Evolutionary conservation across 345 rosid genomes (phyloP).

Genomic region (Laguncularia racemosa): DNA sequence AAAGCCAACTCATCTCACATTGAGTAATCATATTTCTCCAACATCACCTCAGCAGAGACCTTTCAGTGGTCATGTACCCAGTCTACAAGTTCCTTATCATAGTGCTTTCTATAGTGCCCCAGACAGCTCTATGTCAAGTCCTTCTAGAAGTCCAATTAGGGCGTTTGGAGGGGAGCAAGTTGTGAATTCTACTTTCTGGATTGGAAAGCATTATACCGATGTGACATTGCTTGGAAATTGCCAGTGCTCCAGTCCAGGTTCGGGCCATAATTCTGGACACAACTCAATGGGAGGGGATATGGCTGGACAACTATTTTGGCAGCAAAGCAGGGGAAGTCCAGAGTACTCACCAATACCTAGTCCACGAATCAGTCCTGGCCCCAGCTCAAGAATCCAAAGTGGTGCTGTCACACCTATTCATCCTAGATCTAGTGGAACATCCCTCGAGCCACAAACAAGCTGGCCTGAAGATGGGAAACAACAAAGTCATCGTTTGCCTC

Average conservation of each 20-base stretch:
- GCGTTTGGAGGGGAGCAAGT: constrained; percentile 60
- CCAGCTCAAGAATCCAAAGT: constrained; percentile 93
- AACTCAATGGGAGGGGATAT: constrained; percentile 94
- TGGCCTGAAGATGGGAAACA: constrained; percentile 79
- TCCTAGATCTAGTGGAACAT: constrained; percentile 76
- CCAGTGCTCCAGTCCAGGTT: constrained; percentile 96
- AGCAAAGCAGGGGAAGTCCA: constrained; percentile 87
- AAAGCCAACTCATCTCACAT: constrained; percentile 47
- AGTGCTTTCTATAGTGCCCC: constrained; percentile 75
- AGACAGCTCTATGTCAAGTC: constrained; percentile 96
- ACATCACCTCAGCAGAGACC: constrained; percentile 64
- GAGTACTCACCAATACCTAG: constrained; percentile 95
- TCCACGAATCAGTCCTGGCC: constrained; percentile 96
- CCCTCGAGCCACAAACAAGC: constrained; percentile 57
- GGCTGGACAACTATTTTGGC: constrained; percentile 89
- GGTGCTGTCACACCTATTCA: constrained; percentile 98
- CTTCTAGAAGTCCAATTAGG: constrained; percentile 94
- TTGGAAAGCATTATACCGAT: constrained; percentile 69
- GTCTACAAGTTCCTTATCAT: constrained; percentile 59
- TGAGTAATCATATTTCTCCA: constrained; percentile 43
- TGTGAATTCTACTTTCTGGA: constrained; percentile 57
- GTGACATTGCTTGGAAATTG: constrained; percentile 79
- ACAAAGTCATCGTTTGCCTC: constrained; percentile 85
- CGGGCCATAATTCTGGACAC: constrained; percentile 93
- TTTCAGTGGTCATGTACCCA: constrained; percentile 44